Evolutionary conservation across 2,329 filamentous ascomycete species (phyloP), one percentile per base, ranked within the genome.

Genomic region (Acrocalymma vagum): DNA sequence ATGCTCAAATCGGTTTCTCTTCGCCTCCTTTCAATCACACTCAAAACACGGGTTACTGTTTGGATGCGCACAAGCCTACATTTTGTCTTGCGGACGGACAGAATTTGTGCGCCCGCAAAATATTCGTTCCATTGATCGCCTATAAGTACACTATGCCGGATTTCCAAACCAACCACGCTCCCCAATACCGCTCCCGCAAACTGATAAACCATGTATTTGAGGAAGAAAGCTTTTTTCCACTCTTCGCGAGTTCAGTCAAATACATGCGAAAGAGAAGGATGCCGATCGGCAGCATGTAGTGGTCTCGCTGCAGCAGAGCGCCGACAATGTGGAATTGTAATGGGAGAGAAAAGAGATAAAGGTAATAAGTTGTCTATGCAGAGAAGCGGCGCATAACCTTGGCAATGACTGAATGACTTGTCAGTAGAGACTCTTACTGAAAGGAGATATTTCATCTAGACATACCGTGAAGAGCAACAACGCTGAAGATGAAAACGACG

Each of bases 401-500:
- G 72, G 92, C 92, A 71, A 96, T 94, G 72, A 96, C 92, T 96
- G 53, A 32, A 40, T 28, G 18, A 4, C 32, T 25, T 42, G 61
- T 62, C 38, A 60, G 57, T 20, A 25, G 5, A 8, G 7, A 18
- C 2, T 9, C 5, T 2, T 9, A 33, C 15, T 16, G 3, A 16
- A 23, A 6, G n/a, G 34, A 16, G 11, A 20, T 17, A 24, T 20
- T n/a, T n/a, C n/a, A n/a, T n/a, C n/a, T n/a, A n/a, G 16, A 80
- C 90, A 62, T 85, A 97, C 94, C 91, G 78, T 99, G 94, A 69
- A 99, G 81, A 60, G 91, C 92, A 66, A 99, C 94, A 68, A 99
- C 94, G 67, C 88, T 94, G 79, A 99, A 96, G 75, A 99, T 99
- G 76, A 99, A 99, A 51, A 95, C 94, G 63, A 99, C 84, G 66